phyloP scores from a whole-genome alignment of 164 flowering plant genomes.

The Malania oleifera region DNA sequence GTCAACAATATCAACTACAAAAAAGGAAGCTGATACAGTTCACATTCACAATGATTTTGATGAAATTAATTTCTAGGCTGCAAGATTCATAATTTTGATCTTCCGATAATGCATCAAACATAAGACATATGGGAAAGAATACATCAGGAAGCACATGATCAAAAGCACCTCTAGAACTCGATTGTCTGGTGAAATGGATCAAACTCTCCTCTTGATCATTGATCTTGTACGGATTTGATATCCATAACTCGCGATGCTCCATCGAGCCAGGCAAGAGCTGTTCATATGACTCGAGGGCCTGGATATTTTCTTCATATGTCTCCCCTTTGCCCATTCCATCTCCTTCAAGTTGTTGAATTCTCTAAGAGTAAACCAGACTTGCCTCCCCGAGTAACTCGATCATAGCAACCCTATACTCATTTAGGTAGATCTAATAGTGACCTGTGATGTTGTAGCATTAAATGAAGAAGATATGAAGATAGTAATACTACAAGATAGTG shows the following conservation, averaged over 20 bases:
- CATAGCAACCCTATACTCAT: slow-evolving; percentile 72
- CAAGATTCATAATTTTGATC: slow-evolving; percentile 64
- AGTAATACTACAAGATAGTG: no score
- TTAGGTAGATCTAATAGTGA: slow-evolving; percentile 60
- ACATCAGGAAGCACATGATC: slow-evolving; percentile 84
- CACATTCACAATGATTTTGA: no score
- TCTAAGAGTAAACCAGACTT: slow-evolving; percentile 43
- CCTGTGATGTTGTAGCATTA: slow-evolving; percentile 41
- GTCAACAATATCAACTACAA: no score
- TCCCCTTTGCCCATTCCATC: slow-evolving; percentile 40
- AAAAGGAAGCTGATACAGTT: no score
- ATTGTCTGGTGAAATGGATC: slow-evolving; percentile 52
- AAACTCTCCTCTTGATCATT: slow-evolving; percentile 39
- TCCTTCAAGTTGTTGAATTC: slow-evolving; percentile 39
- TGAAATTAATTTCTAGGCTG: no score
- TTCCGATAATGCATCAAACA: slow-evolving; percentile 79
- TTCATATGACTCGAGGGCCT: slow-evolving; percentile 53
- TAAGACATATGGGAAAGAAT: slow-evolving; percentile 85
- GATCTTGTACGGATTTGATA: slow-evolving; percentile 51
- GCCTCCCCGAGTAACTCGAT: slow-evolving; percentile 72
- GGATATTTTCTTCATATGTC: slow-evolving; percentile 30
- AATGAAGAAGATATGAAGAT: no score
- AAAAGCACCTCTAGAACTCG: slow-evolving; percentile 67
- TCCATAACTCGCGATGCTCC: slow-evolving; percentile 46
- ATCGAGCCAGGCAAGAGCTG: slow-evolving; percentile 56